phyloP scores from a whole-genome alignment of 768 basidiomycete genomes.

The Boletus subparvulus region DNA sequence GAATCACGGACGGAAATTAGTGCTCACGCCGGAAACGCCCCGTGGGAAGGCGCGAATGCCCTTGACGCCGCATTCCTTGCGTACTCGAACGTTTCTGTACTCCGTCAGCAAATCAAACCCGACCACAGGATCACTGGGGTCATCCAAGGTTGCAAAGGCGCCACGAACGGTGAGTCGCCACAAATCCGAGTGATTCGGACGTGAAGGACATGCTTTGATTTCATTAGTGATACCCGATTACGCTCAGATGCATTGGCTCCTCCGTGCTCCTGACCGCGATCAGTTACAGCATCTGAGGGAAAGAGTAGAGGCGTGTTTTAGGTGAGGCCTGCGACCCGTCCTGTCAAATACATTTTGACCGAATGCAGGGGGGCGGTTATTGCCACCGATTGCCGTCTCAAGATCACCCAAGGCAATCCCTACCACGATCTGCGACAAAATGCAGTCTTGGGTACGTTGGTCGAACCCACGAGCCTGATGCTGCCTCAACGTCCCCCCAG shows the following conservation, averaged over 20 bases:
- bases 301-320: slow-evolving; percentile 67
- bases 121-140: slow-evolving; percentile 78
- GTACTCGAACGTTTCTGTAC: slow-evolving; percentile 72
- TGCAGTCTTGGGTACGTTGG: slow-evolving; percentile 45
- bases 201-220: neutral
- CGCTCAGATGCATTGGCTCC: slow-evolving; percentile 68
- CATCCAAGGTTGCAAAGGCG: slow-evolving; percentile 66
- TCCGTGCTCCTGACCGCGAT: slow-evolving; percentile 62
- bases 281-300: slow-evolving; percentile 55
- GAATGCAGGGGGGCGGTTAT: slow-evolving; percentile 58
- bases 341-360: slow-evolving; percentile 5
- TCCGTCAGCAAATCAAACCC: slow-evolving; percentile 87
- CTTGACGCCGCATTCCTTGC: slow-evolving; percentile 87
- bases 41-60: slow-evolving; percentile 86
- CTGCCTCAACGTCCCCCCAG: slow-evolving; percentile 34
- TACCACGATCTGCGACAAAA: slow-evolving; percentile 66
- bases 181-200: neutral
- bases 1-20: slow-evolving; percentile 35
- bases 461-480: neutral
- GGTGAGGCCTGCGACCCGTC: slow-evolving; percentile 43
- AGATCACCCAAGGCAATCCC: slow-evolving; percentile 39
- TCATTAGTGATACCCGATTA: slow-evolving; percentile 79
- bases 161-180: slow-evolving; percentile 57
- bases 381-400: slow-evolving; percentile 58
- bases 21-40: slow-evolving; percentile 77